Evolutionary conservation across 164 flowering plant species (phyloP).

Genomic region (Annona cherimola): DNA sequence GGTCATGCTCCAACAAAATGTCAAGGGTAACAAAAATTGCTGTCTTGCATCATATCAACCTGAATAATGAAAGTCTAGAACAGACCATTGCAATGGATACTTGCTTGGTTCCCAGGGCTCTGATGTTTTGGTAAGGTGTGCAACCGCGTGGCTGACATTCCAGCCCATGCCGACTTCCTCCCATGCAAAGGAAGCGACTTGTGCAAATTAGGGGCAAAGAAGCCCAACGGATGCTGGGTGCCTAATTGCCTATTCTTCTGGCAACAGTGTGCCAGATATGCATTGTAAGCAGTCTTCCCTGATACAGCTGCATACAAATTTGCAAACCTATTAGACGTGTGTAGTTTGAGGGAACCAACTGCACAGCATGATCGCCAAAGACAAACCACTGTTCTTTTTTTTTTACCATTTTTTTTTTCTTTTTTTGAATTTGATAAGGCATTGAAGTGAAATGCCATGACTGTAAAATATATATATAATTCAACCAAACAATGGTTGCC

Average conservation of each 20-base stretch:
- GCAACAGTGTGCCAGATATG: slow-evolving; percentile 53
- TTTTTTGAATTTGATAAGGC: not conserved
- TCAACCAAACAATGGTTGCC: not conserved
- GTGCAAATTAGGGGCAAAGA: slow-evolving; percentile 42
- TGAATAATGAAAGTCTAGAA: slow-evolving; percentile 59
- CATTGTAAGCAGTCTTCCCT: slow-evolving; percentile 79
- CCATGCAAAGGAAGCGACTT: slow-evolving; percentile 56
- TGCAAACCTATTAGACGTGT: slow-evolving; percentile 44
- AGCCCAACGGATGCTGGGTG: slow-evolving; percentile 40
- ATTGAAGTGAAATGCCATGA: not conserved
- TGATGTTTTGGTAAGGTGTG: slow-evolving; percentile 41
- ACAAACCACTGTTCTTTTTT: not conserved
- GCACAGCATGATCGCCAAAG: not conserved
- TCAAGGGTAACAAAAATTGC: slow-evolving; percentile 9
- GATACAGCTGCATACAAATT: slow-evolving; percentile 85
- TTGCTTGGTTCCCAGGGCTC: slow-evolving; percentile 47
- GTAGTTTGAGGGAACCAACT: slow-evolving; percentile 6
- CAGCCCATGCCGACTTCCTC: slow-evolving; percentile 71
- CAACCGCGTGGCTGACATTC: slow-evolving; percentile 65
- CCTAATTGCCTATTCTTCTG: slow-evolving; percentile 55
- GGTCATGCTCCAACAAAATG: not conserved
- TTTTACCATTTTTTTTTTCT: too few species aligned
- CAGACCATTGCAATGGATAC: slow-evolving; percentile 94
- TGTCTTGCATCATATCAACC: slow-evolving; percentile 35
- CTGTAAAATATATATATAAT: not conserved